Evolutionary conservation across 2,329 filamentous ascomycete species (phyloP).

Genomic region (Xenoacremonium recifei): DNA sequence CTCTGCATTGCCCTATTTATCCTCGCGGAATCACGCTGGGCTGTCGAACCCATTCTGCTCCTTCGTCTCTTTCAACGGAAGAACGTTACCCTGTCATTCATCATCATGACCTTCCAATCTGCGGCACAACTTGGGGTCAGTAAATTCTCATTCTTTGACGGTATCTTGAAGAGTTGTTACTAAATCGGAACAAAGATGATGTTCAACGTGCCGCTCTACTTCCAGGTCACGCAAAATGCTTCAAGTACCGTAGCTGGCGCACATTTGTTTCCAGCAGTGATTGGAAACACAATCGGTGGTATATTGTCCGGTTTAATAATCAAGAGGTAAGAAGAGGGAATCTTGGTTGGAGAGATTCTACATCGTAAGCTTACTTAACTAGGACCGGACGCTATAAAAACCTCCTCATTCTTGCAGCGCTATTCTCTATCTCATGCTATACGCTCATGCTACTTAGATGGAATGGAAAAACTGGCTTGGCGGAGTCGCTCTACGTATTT

Average conservation of each 20-base stretch:
- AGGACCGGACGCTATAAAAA: conserved; percentile 60
- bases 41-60: conserved; percentile 58
- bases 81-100: conserved; percentile 52
- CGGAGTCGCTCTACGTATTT: conserved; percentile 59
- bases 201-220: conserved; percentile 68
- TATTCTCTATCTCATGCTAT: conserved; percentile 51
- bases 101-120: conserved; percentile 56
- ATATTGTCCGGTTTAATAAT: conserved; percentile 59
- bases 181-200: no score
- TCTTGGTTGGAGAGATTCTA: not conserved
- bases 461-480: conserved; percentile 56
- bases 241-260: conserved; percentile 58
- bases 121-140: conserved; percentile 39
- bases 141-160: no score
- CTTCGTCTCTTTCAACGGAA: conserved; percentile 50
- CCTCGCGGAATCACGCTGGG: conserved; percentile 42
- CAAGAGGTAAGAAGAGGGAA: conserved; percentile 32
- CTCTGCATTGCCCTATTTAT: conserved; percentile 42
- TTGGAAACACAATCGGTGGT: conserved; percentile 65
- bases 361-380: no score
- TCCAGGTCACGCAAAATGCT: conserved; percentile 59
- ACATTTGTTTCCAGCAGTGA: conserved; percentile 65
- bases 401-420: conserved; percentile 49
- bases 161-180: no score
- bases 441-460: conserved; percentile 53